phyloP scores from a whole-genome alignment of 257 asterid species.

The Fraxinus cuspidata region DNA sequence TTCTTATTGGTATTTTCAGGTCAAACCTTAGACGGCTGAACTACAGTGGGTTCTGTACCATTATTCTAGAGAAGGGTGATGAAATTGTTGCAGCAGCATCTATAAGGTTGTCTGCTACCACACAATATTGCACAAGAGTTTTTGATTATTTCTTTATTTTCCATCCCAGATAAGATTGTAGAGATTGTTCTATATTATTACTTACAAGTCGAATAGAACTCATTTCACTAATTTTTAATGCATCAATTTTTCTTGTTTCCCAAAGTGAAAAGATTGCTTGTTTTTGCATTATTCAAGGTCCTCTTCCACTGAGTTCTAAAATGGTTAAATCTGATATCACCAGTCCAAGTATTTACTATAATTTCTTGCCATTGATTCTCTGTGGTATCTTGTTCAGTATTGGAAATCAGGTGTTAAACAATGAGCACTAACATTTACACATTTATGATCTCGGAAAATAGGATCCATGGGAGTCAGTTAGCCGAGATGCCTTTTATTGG shows the following conservation, averaged over 20 bases:
- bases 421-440: neutral
- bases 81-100: constrained; percentile 83
- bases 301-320: neutral
- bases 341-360: constrained; percentile 10
- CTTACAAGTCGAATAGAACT: neutral
- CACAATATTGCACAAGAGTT: neutral
- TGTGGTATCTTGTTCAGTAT: neutral
- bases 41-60: constrained; percentile 72
- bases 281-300: neutral
- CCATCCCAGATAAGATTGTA: constrained; percentile 1
- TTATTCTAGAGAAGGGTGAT: constrained; percentile 83
- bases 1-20: constrained; percentile 43
- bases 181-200: constrained; percentile 18
- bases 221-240: neutral
- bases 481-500: constrained; percentile 99
- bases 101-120: constrained; percentile 57
- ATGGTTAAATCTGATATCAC: constrained; percentile 10
- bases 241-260: neutral
- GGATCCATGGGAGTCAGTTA: constrained; percentile 79
- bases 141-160: neutral
- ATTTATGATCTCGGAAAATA: constrained; percentile 28
- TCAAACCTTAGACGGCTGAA: constrained; percentile 87
- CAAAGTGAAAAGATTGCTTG: neutral
- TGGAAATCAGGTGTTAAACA: neutral
- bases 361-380: constrained; percentile 2